These are phyloP conservation scores for Penicillium sumatraense DNA, from an alignment of 2,329 filamentous ascomycete genomes.

Conservation along the genomic window DNA sequence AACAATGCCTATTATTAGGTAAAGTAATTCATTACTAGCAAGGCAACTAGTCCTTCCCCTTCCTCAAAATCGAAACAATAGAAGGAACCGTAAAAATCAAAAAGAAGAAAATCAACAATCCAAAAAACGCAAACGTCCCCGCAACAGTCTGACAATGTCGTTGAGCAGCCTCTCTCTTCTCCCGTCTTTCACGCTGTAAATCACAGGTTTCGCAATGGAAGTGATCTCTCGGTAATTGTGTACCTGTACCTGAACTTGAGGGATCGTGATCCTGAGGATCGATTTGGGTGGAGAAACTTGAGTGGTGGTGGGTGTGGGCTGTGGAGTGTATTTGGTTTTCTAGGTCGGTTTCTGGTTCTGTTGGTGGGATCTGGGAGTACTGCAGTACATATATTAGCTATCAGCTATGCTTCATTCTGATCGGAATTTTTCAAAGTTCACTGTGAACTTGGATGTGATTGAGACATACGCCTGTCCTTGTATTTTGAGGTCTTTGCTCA, in stretches of 20 bases:
- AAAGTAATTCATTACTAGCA: background rate
- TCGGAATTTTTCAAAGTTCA: background rate
- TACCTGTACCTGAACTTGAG: background rate
- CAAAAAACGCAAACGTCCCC: conserved; percentile 10
- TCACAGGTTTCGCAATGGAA: conserved; percentile 24
- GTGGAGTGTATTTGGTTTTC: background rate
- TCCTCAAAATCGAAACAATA: background rate
- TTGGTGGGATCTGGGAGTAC: conserved; percentile 1
- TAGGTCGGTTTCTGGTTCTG: background rate
- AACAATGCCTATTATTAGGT: background rate
- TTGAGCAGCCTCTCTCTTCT: background rate
- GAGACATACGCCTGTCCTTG: conserved; percentile 10
- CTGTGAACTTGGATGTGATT: background rate
- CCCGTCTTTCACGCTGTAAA: conserved; percentile 13
- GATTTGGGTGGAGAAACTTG: no score
- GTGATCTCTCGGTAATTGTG: conserved; percentile 1
- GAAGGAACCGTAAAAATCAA: background rate
- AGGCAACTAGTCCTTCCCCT: no score
- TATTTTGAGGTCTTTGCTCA: conserved; percentile 11
- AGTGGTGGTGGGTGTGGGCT: background rate
- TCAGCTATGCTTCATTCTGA: background rate
- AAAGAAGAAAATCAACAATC: background rate
- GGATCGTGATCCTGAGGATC: no score
- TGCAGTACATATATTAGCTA: background rate
- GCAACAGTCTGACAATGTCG: conserved; percentile 15